These are phyloP conservation scores for Hamamelis virginiana DNA, from an alignment of 164 flowering plant genomes.

Conservation along the genomic window DNA sequence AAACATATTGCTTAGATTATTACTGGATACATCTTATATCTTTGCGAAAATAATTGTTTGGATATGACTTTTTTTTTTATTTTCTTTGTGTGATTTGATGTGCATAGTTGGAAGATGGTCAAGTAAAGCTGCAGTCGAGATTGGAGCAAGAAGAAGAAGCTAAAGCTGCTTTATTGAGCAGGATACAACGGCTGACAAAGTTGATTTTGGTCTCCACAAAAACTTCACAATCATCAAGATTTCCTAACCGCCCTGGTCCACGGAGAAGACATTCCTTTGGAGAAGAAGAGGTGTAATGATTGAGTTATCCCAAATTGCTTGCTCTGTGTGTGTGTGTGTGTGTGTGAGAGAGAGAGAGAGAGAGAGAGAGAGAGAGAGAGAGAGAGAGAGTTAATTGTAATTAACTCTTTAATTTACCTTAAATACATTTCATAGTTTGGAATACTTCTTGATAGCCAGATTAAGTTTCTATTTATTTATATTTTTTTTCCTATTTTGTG, in stretches of 20 bases:
- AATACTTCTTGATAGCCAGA: background rate
- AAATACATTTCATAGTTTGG: background rate
- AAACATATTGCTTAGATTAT: background rate
- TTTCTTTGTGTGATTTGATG: constrained; percentile 18
- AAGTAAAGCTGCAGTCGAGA: constrained; percentile 84
- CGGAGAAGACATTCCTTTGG: constrained; percentile 98
- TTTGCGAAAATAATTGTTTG: background rate
- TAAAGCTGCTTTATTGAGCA: constrained; percentile 84
- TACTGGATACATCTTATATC: background rate
- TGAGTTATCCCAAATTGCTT: background rate
- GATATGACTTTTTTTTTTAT: constrained; percentile 4
- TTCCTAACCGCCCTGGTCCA: constrained; percentile 68
- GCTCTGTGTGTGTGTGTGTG: no score
- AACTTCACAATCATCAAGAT: constrained; percentile 63
- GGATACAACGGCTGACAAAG: constrained; percentile 92
- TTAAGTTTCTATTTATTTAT: background rate
- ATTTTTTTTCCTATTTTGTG: background rate
- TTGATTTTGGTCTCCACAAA: constrained; percentile 89
- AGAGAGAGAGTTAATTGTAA: background rate
- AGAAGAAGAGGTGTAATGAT: constrained; percentile 81
- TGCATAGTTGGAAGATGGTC: constrained; percentile 95
- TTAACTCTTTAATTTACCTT: background rate
- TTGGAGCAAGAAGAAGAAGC: constrained; percentile 99
- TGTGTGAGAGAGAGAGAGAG: no score
- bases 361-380: no score